These are phyloP conservation scores for Colletotrichum cereale DNA, from an alignment of 2,329 filamentous ascomycete species.

Conservation along the genomic window DNA sequence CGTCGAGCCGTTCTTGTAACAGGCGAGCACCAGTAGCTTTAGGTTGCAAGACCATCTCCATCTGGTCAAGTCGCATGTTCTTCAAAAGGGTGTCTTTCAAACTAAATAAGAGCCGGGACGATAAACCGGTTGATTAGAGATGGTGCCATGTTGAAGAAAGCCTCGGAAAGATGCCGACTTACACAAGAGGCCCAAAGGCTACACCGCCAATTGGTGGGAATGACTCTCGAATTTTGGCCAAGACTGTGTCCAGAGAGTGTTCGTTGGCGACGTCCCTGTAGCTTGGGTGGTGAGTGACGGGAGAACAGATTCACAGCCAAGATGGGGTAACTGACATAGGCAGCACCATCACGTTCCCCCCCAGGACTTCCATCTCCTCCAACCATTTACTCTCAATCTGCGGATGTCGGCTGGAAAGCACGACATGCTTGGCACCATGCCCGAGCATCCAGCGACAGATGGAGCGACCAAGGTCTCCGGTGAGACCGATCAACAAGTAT, in stretches of 20 bases:
- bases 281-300: not conserved
- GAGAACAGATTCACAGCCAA: not conserved
- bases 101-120: not conserved
- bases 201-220: constrained; percentile 55
- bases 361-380: not conserved
- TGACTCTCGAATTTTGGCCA: constrained; percentile 28
- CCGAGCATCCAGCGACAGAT: constrained; percentile 52
- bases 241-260: constrained; percentile 40
- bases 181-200: constrained; percentile 54
- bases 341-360: constrained; percentile 9
- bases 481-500: constrained; percentile 49
- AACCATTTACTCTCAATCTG: constrained; percentile 17
- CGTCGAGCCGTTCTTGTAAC: constrained; percentile 48
- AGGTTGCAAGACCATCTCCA: constrained; percentile 46
- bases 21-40: constrained; percentile 50
- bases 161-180: not conserved
- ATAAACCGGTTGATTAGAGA: constrained; percentile 34
- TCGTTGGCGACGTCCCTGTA: constrained; percentile 15
- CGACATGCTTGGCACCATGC: constrained; percentile 50
- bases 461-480: constrained; percentile 50
- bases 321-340: not conserved
- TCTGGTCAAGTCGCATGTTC: constrained; percentile 45
- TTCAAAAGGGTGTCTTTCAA: not conserved
- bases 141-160: constrained; percentile 54
- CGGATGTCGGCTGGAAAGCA: constrained; percentile 49